Conservation (phyloP, 176 grass and related monocot genomes). For the Oryza nivara region DNA sequence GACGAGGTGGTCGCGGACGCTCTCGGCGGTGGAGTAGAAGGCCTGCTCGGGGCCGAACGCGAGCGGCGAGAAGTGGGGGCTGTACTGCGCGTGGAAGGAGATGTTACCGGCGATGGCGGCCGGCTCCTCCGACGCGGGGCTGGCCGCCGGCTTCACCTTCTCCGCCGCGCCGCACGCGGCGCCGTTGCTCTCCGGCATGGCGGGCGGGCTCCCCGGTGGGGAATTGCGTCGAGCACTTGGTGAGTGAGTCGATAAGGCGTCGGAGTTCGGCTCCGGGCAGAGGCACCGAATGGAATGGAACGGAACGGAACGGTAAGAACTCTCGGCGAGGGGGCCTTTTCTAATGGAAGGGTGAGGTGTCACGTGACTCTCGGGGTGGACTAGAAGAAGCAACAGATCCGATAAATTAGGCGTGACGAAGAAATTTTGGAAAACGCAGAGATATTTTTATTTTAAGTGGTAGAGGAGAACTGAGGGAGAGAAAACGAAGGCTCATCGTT, state of each 20-base stretch:
- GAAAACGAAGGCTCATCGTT: constrained; percentile 37
- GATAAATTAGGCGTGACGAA: constrained; percentile 38
- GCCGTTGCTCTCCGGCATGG: constrained; percentile 43
- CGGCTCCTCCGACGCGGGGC: constrained; percentile 60
- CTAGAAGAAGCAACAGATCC: constrained; percentile 44
- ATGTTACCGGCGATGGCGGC: constrained; percentile 85
- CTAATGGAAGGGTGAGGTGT: neutral
- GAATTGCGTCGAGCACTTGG: constrained; percentile 31
- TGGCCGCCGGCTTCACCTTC: constrained; percentile 68
- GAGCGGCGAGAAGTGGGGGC: constrained; percentile 81
- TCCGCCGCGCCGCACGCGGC: constrained; percentile 35
- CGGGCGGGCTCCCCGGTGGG: constrained; percentile 32
- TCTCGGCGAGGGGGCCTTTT: neutral
- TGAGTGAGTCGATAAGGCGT: constrained; percentile 23
- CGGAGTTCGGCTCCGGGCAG: constrained; percentile 33
- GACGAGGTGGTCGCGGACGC: constrained; percentile 84
- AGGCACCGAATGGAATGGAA: constrained; percentile 34
- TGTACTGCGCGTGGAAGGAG: constrained; percentile 73
- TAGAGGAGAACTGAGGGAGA: constrained; percentile 6
- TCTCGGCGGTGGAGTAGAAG: constrained; percentile 88
- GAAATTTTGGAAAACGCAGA: constrained; percentile 39
- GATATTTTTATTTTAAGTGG: constrained; percentile 32
- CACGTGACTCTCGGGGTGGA: constrained; percentile 29
- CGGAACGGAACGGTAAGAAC: neutral
- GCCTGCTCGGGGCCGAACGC: constrained; percentile 85